Evolutionary conservation across 495 filamentous ascomycete genomes (phyloP), one percentile per base, ranked within the genome.

Genomic region (Neurospora tetraspora): DNA sequence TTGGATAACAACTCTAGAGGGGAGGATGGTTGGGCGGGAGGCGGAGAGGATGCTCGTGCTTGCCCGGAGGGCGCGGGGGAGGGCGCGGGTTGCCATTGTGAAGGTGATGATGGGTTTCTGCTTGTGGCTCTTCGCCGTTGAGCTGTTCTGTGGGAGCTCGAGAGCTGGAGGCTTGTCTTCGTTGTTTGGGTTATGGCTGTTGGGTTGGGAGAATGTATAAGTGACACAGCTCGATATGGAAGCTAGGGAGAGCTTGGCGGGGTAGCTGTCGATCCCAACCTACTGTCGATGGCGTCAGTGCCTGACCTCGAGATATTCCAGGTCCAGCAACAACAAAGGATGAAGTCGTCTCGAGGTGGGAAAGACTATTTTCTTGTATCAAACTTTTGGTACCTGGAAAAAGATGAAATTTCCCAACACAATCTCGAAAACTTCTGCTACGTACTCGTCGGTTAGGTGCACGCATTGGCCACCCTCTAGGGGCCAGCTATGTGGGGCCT

Each of bases 31-130:
- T 7, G 34, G 71, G 4, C 14, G 31, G 12, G 40, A 31, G 36
- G 59, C 10, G 23, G 73, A 53, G 70, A 71, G 37, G 37, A 74
- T 59, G 61, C 34, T 39, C 38, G 38, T 65, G n/a, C 69, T 70
- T 1, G 69, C 42, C 12, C 39, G 36, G 23, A 61, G 12, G 12
- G 36, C n/a, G 9, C 68, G 43, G 43, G 27, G 23, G 5, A 61
- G 61, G 45, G 53, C 8, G 53, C 53, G 69, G 39, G 18, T 38
- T 20, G 69, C 69, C 14, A 53, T 27, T 71, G 53, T 73, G 59
- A 40, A 12, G n/a, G 39, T 8, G 4, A 9, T 27, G 16, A 38
- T n/a, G 36, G 2, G 20, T 2, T 5, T 47, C 43, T 8, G 1
- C 8, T 47, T 11, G 38, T 16, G 68, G 71, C 34, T 61, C 8